Percentiles rank a stretch among this genome's conserved stretches.
These are phyloP conservation scores for Chlorella sp. DNA, from an alignment of 139 green algal species.

Conservation along the genomic window DNA sequence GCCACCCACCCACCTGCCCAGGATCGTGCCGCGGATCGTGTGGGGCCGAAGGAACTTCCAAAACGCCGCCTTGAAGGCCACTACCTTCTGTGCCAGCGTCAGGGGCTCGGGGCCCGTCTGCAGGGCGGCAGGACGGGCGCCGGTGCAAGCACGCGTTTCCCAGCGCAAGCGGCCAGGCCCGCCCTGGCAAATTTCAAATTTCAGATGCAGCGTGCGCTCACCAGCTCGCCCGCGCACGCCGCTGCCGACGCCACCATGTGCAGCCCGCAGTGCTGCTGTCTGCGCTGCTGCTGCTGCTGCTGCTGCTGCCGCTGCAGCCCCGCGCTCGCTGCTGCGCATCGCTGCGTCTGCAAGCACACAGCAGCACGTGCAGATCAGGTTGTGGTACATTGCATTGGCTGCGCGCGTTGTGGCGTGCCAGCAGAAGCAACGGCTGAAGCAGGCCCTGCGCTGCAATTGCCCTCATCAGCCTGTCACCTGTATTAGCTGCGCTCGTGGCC, in stretches of 20 bases:
- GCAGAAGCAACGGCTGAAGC: too few relatives aligned
- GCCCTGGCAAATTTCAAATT: background rate
- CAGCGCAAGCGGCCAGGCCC: background rate
- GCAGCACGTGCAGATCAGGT: background rate
- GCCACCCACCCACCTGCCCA: too few relatives aligned
- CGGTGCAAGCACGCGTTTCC: background rate
- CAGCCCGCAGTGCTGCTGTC: background rate
- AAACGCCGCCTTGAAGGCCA: constrained; percentile 82
- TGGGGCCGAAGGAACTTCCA: constrained; percentile 98
- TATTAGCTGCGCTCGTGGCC: background rate
- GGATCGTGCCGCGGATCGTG: constrained; percentile 91
- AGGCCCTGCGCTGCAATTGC: too few relatives aligned
- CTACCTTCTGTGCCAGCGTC: constrained; percentile 23
- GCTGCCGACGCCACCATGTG: constrained; percentile 7
- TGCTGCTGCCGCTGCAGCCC: constrained; percentile 3
- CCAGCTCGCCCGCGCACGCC: constrained; percentile 14
- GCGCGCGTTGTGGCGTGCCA: background rate
- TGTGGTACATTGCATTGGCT: background rate
- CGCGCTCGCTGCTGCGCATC: background rate
- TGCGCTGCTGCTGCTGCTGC: constrained; percentile 5
- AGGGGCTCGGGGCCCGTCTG: constrained; percentile 13
- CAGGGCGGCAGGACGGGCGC: background rate
- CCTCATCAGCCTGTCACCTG: background rate
- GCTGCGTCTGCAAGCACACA: background rate
- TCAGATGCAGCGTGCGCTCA: background rate